Conservation (phyloP, 441 rosid genomes). For the Dalechampia spathulata region DNA sequence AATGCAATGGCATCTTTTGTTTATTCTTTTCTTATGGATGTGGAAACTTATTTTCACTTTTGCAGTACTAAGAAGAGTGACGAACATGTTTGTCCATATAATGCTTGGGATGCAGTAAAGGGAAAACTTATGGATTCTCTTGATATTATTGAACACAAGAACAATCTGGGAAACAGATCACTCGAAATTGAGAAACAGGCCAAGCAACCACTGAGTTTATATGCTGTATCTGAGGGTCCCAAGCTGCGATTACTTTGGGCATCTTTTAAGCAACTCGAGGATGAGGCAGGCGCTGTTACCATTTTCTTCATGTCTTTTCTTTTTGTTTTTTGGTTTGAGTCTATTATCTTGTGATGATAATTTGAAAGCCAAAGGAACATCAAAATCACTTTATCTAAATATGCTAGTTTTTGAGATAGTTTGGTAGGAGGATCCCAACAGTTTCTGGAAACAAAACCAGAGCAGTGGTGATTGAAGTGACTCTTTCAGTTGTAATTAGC, state of each 20-base stretch:
- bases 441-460: not conserved
- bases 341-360: not conserved
- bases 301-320: conserved; percentile 16
- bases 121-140: conserved; percentile 65
- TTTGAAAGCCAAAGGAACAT: not conserved
- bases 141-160: conserved; percentile 38
- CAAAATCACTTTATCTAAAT: not conserved
- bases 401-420: conserved; percentile 3
- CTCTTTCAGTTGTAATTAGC: conserved; percentile 5
- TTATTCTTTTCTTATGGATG: conserved; percentile 10
- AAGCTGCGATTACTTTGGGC: conserved; percentile 68
- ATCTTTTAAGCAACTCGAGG: conserved; percentile 61
- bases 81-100: conserved; percentile 29
- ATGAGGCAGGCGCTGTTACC: conserved; percentile 58
- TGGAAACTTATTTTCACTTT: conserved; percentile 14
- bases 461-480: not conserved
- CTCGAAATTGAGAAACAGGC: conserved; percentile 36
- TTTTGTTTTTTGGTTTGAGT: conserved; percentile 4
- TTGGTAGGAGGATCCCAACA: not conserved
- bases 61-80: conserved; percentile 34
- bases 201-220: conserved; percentile 53
- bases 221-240: conserved; percentile 64
- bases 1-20: conserved; percentile 3
- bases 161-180: conserved; percentile 32
- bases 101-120: conserved; percentile 60